Percentiles rank a stretch among this genome's conserved stretches.
phyloP scores from a whole-genome alignment of 495 filamentous ascomycete species.

The Daldinia decipiens region DNA sequence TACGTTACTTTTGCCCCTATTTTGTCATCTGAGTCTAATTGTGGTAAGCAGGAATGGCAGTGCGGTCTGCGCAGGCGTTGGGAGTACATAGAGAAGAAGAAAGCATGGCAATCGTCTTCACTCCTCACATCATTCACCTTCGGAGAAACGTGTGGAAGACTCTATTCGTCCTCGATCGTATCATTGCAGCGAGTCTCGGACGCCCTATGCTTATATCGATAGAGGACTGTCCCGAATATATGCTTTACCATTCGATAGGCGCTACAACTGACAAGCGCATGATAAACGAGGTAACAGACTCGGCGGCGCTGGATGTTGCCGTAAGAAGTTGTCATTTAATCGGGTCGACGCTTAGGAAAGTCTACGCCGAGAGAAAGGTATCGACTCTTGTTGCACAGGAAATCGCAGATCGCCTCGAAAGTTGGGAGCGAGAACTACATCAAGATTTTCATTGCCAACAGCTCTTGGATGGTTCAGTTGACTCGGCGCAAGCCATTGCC shows the following conservation, averaged over 20 bases:
- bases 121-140: constrained; percentile 53
- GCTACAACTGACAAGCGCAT: constrained; percentile 27
- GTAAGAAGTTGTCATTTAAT: constrained; percentile 70
- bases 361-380: constrained; percentile 76
- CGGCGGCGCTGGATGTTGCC: constrained; percentile 60
- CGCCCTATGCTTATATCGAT: constrained; percentile 70
- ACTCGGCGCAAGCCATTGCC: constrained; percentile 67
- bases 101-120: constrained; percentile 65
- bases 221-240: constrained; percentile 66
- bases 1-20: background rate
- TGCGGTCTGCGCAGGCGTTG: constrained; percentile 67
- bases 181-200: constrained; percentile 67
- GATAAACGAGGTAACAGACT: constrained; percentile 43
- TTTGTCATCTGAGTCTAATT: constrained; percentile 24
- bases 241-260: constrained; percentile 54
- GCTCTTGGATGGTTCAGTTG: constrained; percentile 56
- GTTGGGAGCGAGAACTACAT: constrained; percentile 60
- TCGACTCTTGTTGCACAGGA: constrained; percentile 72
- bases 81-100: constrained; percentile 71
- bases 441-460: constrained; percentile 59
- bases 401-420: constrained; percentile 67
- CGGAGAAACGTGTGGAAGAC: constrained; percentile 69
- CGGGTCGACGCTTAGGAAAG: constrained; percentile 70
- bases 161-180: constrained; percentile 70
- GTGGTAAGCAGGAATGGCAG: constrained; percentile 65